phyloP scores from a whole-genome alignment of 2,329 filamentous ascomycete species.

The Stromatinia cepivora region DNA sequence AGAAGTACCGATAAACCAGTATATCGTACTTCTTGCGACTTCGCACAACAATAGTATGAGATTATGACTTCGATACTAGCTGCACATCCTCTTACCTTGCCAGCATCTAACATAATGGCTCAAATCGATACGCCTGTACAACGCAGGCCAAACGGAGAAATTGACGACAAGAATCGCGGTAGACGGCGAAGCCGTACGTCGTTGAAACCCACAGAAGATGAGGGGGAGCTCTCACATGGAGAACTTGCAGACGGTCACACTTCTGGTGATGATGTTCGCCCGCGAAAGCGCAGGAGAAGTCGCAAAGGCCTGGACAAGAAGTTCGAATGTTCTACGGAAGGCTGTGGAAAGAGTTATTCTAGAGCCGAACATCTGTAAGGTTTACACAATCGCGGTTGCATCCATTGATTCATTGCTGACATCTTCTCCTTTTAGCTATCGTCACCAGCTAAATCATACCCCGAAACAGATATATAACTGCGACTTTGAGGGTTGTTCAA shows the following conservation, averaged over 20 bases:
- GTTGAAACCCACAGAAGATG: conserved; percentile 33
- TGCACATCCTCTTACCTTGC: conserved; percentile 35
- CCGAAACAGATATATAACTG: conserved; percentile 95
- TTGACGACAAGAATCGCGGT: conserved; percentile 39
- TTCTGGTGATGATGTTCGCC: conserved; percentile 39
- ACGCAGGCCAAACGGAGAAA: conserved; percentile 31
- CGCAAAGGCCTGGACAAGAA: conserved; percentile 78
- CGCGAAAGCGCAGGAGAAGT: conserved; percentile 64
- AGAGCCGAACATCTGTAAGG: conserved; percentile 89
- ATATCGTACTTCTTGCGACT: neutral
- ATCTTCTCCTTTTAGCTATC: conserved; percentile 53
- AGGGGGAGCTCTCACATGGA: conserved; percentile 33
- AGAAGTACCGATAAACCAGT: neutral
- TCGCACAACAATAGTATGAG: conserved; percentile 18
- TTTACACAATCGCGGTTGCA: conserved; percentile 24
- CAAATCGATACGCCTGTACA: conserved; percentile 36
- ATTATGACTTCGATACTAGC: conserved; percentile 42
- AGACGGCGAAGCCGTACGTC: conserved; percentile 38
- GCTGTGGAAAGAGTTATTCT: conserved; percentile 94
- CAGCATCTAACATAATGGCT: conserved; percentile 33
- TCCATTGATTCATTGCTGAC: conserved; percentile 21
- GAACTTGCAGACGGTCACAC: conserved; percentile 37
- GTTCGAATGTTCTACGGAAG: conserved; percentile 80
- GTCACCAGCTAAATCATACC: conserved; percentile 93
- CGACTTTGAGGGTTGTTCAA: conserved; percentile 86